Evolutionary conservation across 176 grass and related monocot species (phyloP), one percentile per base, ranked within the genome.

Genomic region (Oryza punctata): DNA sequence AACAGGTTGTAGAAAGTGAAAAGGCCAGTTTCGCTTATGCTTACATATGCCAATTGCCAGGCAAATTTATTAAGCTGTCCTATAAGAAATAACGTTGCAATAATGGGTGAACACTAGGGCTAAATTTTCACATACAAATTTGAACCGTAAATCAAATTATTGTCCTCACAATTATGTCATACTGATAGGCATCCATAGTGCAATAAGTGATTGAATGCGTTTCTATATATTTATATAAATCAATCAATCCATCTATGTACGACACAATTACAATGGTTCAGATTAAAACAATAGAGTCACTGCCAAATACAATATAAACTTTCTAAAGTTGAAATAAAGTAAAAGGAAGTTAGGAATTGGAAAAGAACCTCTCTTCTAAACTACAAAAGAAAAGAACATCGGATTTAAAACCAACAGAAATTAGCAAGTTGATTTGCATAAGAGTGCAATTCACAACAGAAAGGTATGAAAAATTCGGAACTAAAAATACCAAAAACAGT

Each of bases 1-100:
- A 70, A 40, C 32, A 76, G 40, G 65, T 80, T 70, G 70, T 89
- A 33, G 50, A 54, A 54, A 54, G 50, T 54, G 18, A 54, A 60
- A 80, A 79, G 66, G 78, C 52, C 13, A 82, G 50, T 21, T 61
- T 25, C 1, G 5, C 14, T 6, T 72, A 72, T 63, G 50, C 46
- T 40, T 70, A 26, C 2, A 37, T 65, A 23, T 79, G 57, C 50
- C 14, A 54, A 54, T 21, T 21, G 6, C 27, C 13, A 24, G 54
- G 16, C 16, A 50, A 57, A 41, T 52, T 76, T 14, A 85, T 60
- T 60, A 60, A 60, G 54, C 4, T 37, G 78, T 63, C 21, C 11
- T 41, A 44, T 49, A 32, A 43, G 23, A 54, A 66, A 33, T 67
- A 74, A 54, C 25, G 29, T 73, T 19, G 44, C 57, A 86, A 73